phyloP scores from a whole-genome alignment of 441 rosid genomes.

The Syzygium syzygioides region DNA sequence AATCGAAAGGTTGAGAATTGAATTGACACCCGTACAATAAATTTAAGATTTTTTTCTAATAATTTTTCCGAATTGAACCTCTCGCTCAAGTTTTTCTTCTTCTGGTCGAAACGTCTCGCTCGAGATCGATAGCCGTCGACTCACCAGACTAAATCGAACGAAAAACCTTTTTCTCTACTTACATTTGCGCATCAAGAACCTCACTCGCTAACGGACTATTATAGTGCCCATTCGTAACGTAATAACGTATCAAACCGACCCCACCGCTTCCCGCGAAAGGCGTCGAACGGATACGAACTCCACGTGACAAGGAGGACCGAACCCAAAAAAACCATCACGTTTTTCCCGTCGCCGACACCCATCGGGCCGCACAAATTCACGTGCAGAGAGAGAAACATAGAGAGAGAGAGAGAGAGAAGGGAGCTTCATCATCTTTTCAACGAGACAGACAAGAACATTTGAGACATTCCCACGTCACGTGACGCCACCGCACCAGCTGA shows the following conservation, averaged over 20 bases:
- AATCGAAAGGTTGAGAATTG: not conserved
- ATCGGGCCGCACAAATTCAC: not conserved
- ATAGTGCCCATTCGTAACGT: not conserved
- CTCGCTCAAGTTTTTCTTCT: too few species aligned
- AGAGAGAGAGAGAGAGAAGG: not conserved
- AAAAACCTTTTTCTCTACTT: not conserved
- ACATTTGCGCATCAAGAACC: not conserved
- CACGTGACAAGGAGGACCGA: not conserved
- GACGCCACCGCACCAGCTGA: not conserved
- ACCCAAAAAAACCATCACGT: not conserved
- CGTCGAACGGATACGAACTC: not conserved
- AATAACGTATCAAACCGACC: not conserved
- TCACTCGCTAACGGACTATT: not conserved
- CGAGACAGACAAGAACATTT: too few species aligned
- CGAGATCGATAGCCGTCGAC: not conserved
- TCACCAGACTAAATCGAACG: not conserved
- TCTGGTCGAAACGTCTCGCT: not conserved
- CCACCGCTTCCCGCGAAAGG: not conserved
- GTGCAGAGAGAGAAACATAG: not conserved
- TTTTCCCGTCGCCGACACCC: not conserved
- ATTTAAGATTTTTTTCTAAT: not conserved
- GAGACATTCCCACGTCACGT: not conserved
- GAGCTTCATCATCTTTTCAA: too few species aligned
- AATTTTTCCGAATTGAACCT: not conserved
- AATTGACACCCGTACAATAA: accelerated